A percentile compares a stretch with the other conserved stretches of the same genome.
Evolutionary conservation across 2,329 filamentous ascomycete genomes (phyloP).

Genomic region (Epichloe bromicola): DNA sequence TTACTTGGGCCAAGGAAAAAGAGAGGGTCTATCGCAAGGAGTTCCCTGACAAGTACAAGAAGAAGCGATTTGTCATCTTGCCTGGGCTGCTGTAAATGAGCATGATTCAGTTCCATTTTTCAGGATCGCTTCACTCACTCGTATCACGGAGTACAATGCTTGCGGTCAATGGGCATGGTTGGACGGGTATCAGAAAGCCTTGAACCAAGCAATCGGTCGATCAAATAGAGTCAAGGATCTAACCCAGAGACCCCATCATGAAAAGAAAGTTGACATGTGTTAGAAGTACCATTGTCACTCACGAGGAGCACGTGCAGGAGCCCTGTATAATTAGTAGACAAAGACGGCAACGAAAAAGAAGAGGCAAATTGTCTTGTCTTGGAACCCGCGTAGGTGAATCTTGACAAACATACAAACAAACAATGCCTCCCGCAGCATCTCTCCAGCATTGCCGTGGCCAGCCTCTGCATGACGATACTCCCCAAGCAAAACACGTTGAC

Average conservation of each 20-base stretch:
- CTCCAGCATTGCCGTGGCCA: background rate
- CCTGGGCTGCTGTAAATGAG: conserved; percentile 57
- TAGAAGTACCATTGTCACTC: too few species aligned
- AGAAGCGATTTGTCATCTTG: conserved; percentile 75
- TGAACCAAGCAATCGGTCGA: too few species aligned
- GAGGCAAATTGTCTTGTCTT: background rate
- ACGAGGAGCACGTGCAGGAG: too few species aligned
- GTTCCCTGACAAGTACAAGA: conserved; percentile 89
- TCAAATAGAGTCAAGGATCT: too few species aligned
- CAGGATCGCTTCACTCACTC: too few species aligned
- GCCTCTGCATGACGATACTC: background rate
- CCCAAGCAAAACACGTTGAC: background rate
- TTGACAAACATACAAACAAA: background rate
- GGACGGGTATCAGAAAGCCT: too few species aligned
- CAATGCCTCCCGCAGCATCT: background rate
- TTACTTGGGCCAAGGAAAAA: conserved; percentile 79
- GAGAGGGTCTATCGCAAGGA: conserved; percentile 81
- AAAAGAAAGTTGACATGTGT: too few species aligned
- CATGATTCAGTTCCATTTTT: too few species aligned
- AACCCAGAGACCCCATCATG: too few species aligned
- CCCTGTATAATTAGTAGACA: too few species aligned
- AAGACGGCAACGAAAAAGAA: background rate
- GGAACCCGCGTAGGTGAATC: background rate
- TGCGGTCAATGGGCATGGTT: too few species aligned
- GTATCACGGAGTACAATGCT: too few species aligned